Base-by-base conservation (phyloP, 2,329 filamentous ascomycete species). In the Colletotrichum graminicola region DNA sequence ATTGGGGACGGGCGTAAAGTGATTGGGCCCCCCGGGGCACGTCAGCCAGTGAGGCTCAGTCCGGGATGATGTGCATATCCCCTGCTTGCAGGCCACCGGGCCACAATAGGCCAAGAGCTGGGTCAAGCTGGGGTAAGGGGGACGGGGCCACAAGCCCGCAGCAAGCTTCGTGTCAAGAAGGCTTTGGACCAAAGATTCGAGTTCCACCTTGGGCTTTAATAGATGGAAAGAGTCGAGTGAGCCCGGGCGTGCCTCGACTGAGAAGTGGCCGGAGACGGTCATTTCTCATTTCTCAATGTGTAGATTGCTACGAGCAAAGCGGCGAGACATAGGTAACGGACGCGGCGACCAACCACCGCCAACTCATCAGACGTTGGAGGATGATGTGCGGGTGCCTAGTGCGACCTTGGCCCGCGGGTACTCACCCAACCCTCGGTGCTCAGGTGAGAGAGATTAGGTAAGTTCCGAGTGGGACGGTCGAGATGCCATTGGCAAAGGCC, bases 21-120 rank as follows among this genome's bases (percentile, higher is more conserved):
- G 18, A 11, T 3, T 39, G 11, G 10, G 36, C 7, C 45, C 47
- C 23, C 49, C 49, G 39, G 57, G 66, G 65, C 65, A 59, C 68
- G 68, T 71, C 68, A 71, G 34, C 68, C 68, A 68, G 39, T 68
- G 68, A 71, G 68, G 68, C 68, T 71, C 68, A 68, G 68, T 63
- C 34, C 65, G 68, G 64, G 65, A 71, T 71, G 68, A 68, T 71
- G 68, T 71, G 65, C 68, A 71, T 68, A 52, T 68, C 57, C 57
- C 67, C 60, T 54, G 60, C 34, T 54, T 62, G 60, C 60, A 62
- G 21, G 60, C 23, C 36, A 34, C 23, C 47, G 45, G 47, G 43
- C 57, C 57, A 36, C 52, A n/a, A 12, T 61, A 18, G 57, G 57
- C 57, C 18, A 49, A 34, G 43, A 23, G 29, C 29, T 6, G 26